Evolutionary conservation across 2,329 filamentous ascomycete species (phyloP).

Genomic region (Helotiales sp.): DNA sequence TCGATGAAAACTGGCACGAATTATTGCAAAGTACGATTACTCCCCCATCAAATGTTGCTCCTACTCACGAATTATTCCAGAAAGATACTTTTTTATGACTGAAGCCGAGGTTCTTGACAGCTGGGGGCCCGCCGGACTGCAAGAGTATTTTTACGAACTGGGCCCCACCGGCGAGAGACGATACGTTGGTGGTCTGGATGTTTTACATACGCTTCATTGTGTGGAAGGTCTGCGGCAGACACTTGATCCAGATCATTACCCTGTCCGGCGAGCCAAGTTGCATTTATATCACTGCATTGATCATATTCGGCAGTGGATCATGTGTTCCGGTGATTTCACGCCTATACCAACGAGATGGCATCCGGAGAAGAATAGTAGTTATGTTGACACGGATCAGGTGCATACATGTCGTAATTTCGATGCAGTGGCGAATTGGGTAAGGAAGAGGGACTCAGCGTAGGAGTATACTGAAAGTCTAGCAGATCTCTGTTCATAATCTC

Average conservation of each 20-base stretch:
- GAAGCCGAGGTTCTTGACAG: constrained; percentile 3
- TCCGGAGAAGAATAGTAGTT: background rate
- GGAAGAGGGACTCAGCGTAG: constrained; percentile 3
- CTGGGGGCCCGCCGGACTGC: background rate
- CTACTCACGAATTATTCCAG: background rate
- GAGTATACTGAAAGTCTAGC: too few relatives aligned
- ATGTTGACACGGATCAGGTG: constrained; percentile 7
- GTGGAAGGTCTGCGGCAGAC: constrained; percentile 9
- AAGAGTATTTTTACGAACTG: constrained; percentile 3
- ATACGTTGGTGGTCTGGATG: constrained; percentile 7
- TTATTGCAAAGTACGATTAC: background rate
- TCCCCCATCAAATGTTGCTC: background rate
- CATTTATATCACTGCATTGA: constrained; percentile 12
- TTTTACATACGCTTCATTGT: constrained; percentile 11
- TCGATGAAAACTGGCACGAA: constrained; percentile 3
- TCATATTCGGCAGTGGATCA: constrained; percentile 8
- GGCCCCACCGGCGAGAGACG: background rate
- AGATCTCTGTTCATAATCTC: too few relatives aligned
- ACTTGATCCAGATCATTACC: constrained; percentile 8
- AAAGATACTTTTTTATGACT: constrained; percentile 3
- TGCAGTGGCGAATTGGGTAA: constrained; percentile 6
- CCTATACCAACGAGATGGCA: constrained; percentile 13
- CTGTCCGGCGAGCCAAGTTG: background rate
- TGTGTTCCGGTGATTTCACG: constrained; percentile 13
- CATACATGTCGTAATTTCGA: constrained; percentile 14